Evolutionary conservation across 2,329 filamentous ascomycete genomes (phyloP).

Genomic region (Plenodomus lindquistii): DNA sequence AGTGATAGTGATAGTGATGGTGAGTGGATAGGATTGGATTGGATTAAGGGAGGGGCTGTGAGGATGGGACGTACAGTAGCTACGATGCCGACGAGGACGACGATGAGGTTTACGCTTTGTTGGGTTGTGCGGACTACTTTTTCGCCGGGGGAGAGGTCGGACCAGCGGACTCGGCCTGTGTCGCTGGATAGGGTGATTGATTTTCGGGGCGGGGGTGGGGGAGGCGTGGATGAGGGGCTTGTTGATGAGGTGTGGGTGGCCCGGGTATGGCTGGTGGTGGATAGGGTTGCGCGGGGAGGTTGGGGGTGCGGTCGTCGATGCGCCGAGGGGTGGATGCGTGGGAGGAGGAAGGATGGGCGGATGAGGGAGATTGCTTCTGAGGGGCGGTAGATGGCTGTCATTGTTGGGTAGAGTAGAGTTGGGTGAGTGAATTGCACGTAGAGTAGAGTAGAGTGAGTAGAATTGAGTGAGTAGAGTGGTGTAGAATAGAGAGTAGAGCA

Average conservation of each 20-base stretch:
- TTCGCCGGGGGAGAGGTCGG: conserved; percentile 71
- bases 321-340: conserved; percentile 21
- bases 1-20: too few species aligned
- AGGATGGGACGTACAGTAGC: conserved; percentile 65
- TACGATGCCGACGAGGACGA: conserved; percentile 74
- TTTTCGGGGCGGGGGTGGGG: conserved; percentile 59
- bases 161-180: conserved; percentile 81
- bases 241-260: conserved; percentile 34
- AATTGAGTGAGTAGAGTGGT: too few species aligned
- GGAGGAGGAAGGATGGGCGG: conserved; percentile 27
- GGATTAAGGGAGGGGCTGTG: too few species aligned
- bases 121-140: conserved; percentile 85
- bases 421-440: too few species aligned
- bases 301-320: conserved; percentile 2
- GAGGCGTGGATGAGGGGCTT: conserved; percentile 8
- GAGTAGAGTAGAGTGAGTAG: too few species aligned
- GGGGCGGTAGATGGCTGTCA: conserved; percentile 37
- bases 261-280: conserved; percentile 25
- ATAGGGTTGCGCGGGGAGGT: conserved; percentile 28
- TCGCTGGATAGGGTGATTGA: conserved; percentile 85
- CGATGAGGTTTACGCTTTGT: conserved; percentile 83
- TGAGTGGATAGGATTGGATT: too few species aligned
- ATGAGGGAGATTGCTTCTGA: conserved; percentile 37
- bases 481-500: too few species aligned
- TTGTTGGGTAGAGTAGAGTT: conserved; percentile 7